Percentiles rank a stretch among this genome's conserved stretches.
Evolutionary conservation across 192 early-diverging fungal genomes (phyloP).

Genomic region (Rhizophagus clarus): DNA sequence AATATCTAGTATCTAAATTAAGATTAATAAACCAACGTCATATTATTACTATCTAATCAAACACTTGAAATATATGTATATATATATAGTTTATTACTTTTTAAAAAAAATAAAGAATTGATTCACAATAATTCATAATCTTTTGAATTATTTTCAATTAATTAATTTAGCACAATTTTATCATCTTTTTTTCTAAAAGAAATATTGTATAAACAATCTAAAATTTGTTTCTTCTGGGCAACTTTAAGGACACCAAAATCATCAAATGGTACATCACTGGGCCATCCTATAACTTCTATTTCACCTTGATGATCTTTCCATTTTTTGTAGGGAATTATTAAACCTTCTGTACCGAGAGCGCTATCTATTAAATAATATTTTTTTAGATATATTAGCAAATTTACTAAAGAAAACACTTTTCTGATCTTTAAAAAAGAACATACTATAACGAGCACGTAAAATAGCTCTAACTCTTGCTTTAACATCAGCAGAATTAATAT

Average conservation of each 20-base stretch:
- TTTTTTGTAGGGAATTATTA: background rate
- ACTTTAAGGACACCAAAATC: background rate
- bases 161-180: background rate
- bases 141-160: too few relatives aligned
- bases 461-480: background rate
- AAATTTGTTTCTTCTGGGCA: background rate
- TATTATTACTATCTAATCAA: too few relatives aligned
- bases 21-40: too few relatives aligned
- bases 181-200: background rate
- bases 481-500: background rate
- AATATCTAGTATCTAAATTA: too few relatives aligned
- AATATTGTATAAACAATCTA: background rate
- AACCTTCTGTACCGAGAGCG: background rate
- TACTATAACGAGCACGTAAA: background rate
- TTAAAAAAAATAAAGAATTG: background rate
- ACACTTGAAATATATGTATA: too few relatives aligned
- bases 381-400: background rate
- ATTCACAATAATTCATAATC: too few relatives aligned
- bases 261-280: background rate
- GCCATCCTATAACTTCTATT: background rate
- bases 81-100: background rate
- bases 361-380: background rate
- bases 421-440: background rate
- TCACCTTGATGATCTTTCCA: conserved; percentile 1
- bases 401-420: background rate